Base-by-base conservation (phyloP, 208 protist species). In the Trypanosoma theileri region DNA sequence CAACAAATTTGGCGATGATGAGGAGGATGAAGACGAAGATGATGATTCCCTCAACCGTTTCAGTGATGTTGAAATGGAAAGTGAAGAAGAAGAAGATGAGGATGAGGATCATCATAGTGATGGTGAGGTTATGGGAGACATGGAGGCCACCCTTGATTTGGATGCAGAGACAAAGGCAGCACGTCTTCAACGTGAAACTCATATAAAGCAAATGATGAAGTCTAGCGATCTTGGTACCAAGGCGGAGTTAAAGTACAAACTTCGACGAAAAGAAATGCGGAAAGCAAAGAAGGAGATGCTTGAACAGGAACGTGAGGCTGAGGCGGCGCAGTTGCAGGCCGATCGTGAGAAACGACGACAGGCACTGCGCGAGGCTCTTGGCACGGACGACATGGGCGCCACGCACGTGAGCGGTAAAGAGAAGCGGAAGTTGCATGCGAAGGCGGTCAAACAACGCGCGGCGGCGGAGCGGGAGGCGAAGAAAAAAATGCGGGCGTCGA, bases 211-310 rank as follows among this genome's bases (percentile, higher is more conserved):
- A 65, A 85, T 82, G 69, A 73, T 93, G 58, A 83, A 91, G 58
- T 54, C 76, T 6, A 81, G 71, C 26, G 75, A 84, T 59, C 74
- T 96, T 16, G 86, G 81, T 6, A 79, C 66, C 14, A 71, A 84
- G 61, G 88, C 88, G 11, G 86, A 93, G 75, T 64, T 92, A 12
- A 96, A 94, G 81, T 94, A 96, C 80, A 92, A 89, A 65, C 75
- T 85, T 59, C 79, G 86, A 13, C 84, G 91, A 16, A 94, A 93
- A 62, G 91, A 92, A 59, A 84, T 89, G 84, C 91, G 92, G 69
- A 88, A 90, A 75, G 68, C 80, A 28, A 96, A 96, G 79, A 91
- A 89, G 64, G 82, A 94, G 51, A 84, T 89, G 82, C 9, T 87
- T 50, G 60, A 67, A 0, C 73, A 85, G 60, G 79, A 92, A 73